A percentile compares a stretch with the other conserved stretches of the same genome.
These are phyloP conservation scores for Sporothrix schenckii DNA, from an alignment of 2,329 filamentous ascomycete genomes.

Conservation along the genomic window DNA sequence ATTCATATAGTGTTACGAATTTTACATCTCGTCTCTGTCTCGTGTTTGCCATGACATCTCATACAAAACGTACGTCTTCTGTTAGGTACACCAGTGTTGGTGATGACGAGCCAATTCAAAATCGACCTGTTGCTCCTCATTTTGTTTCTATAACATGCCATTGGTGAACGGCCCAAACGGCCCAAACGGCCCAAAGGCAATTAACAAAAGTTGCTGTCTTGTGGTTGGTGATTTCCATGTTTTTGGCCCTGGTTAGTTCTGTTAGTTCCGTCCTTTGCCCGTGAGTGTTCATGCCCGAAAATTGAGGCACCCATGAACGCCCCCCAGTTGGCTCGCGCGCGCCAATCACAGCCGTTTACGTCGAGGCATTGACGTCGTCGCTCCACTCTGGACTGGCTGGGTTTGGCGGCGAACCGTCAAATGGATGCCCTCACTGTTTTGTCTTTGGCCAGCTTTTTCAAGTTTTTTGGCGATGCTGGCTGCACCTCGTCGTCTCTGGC, in stretches of 20 bases:
- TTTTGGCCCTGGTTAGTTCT: not conserved
- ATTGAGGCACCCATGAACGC: not conserved
- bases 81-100: not conserved
- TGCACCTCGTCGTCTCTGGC: not conserved
- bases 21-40: not conserved
- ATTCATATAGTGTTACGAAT: constrained; percentile 10
- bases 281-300: not conserved
- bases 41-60: not conserved
- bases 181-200: too few relatives aligned
- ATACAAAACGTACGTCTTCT: not conserved
- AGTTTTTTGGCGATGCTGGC: constrained; percentile 10
- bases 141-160: constrained; percentile 23
- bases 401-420: not conserved
- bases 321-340: not conserved
- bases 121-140: not conserved
- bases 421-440: not conserved
- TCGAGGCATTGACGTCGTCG: constrained; percentile 9
- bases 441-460: constrained; percentile 23
- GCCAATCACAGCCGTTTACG: constrained; percentile 1
- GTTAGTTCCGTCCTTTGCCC: not conserved
- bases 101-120: not conserved
- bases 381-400: not conserved
- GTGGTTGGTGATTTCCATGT: constrained; percentile 17
- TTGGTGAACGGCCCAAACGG: not conserved
- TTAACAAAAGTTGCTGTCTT: not conserved